Percentiles rank a stretch among this genome's conserved stretches.
Evolutionary conservation across 2,329 filamentous ascomycete species (phyloP).

Genomic region (Paracorniculantispora psalliotae): DNA sequence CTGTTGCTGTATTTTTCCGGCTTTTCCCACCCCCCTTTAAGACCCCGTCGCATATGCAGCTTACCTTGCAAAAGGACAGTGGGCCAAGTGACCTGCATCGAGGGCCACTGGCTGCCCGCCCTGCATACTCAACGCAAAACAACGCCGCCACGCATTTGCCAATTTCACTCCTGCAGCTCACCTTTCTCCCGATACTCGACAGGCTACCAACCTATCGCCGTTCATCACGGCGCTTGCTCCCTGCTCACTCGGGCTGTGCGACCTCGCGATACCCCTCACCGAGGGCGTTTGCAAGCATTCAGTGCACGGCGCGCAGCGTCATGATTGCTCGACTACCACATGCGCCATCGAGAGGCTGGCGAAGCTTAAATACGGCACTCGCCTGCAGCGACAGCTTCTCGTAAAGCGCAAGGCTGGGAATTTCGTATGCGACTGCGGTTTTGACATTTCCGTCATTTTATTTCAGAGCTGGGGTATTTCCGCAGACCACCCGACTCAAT

Average conservation of each 20-base stretch:
- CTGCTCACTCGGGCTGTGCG: background rate
- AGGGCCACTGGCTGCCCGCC: background rate
- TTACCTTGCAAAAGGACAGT: background rate
- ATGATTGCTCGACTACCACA: background rate
- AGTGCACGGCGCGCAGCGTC: background rate
- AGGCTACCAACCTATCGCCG: too few species aligned
- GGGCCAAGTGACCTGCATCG: background rate
- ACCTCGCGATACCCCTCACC: background rate
- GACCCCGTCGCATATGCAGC: conserved; percentile 9
- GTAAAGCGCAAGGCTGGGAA: background rate
- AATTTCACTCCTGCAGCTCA: background rate
- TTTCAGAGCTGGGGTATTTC: background rate
- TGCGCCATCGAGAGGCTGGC: conserved; percentile 1
- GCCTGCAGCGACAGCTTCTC: background rate
- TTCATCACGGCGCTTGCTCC: too few species aligned
- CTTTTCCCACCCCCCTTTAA: too few species aligned
- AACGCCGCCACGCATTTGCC: background rate
- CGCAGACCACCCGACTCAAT: conserved; percentile 13
- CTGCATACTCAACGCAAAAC: background rate
- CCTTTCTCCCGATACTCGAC: too few species aligned
- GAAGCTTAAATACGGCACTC: background rate
- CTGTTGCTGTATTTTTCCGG: too few species aligned
- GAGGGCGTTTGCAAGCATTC: background rate
- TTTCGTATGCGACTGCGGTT: background rate
- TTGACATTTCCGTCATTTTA: background rate